Base-by-base conservation (phyloP, 177 flowering plant genomes). In the Vitis hybrid region DNA sequence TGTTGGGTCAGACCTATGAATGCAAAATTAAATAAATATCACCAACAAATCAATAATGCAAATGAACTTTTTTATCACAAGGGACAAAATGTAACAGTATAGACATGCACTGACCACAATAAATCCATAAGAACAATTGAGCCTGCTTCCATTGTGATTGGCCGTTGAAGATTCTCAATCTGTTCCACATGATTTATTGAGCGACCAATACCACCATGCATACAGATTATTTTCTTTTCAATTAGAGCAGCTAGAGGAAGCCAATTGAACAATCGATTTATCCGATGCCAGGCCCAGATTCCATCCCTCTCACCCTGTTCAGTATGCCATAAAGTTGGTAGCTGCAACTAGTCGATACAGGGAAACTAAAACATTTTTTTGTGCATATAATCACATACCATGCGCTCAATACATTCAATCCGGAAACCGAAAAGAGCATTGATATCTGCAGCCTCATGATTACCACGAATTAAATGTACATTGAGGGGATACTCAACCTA, bases 191-290 rank as follows among this genome's bases (percentile, higher is more conserved):
- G 98, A 86, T 92, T 96, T 72, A 96, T 96, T 31, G 99, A 96
- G 59, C 98, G 90, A 61, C 99, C 99, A 81, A 96, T 96, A 67
- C 99, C 99, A 82, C 99, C 99, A 85, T 96, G 99, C 99, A 96
- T 96, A 78, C 99, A 96, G 53, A 96, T 92, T 26, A 96, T 96
- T 79, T 96, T 96, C 87, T 94, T 96, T 82, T 96, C 99, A 66
- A 96, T 94, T 31, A 93, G 77, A 63, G 99, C 99, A 54, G 99
- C 99, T 73, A 95, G 81, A 64, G 99, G 99, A 78, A 96, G 97
- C 98, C 98, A 96, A 76, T 96, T 96, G 73, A 96, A 96, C 70
- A 96, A 81, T 58, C 93, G 80, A 70, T 96, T 96, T 72, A 96
- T 87, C 67, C 98, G 90, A 78, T 94, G 99, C 99, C 99, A 94